Conservation (phyloP, 2,329 filamentous ascomycete species). For the Cyphellophora attinorum region DNA sequence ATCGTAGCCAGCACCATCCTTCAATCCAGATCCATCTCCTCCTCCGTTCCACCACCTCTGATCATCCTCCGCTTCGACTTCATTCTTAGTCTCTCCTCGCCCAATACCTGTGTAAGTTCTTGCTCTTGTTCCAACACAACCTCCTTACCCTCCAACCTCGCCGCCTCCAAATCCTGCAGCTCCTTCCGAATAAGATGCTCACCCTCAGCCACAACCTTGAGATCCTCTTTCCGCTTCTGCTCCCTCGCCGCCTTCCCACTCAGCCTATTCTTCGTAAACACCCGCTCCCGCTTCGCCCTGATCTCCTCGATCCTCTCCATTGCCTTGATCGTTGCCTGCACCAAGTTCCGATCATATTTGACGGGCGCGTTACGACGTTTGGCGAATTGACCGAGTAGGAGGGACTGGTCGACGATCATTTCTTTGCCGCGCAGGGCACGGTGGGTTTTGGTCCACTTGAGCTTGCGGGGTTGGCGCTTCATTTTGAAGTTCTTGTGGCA, state of each 20-base stretch:
- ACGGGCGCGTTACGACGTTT: conserved; percentile 88
- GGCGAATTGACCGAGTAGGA: conserved; percentile 63
- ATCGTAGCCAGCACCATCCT: neutral
- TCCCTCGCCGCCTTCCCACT: conserved; percentile 66
- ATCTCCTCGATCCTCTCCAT: conserved; percentile 90
- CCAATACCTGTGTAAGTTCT: conserved; percentile 26
- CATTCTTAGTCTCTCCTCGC: conserved; percentile 30
- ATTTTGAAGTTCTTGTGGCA: conserved; percentile 82
- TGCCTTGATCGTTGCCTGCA: conserved; percentile 76
- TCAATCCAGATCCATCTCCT: conserved; percentile 40
- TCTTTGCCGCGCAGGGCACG: conserved; percentile 74
- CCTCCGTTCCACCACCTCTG: conserved; percentile 34
- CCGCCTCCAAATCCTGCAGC: conserved; percentile 49
- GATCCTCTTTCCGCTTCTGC: conserved; percentile 65
- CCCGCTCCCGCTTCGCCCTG: conserved; percentile 69
- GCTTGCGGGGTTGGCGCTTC: conserved; percentile 94
- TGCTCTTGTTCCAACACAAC: conserved; percentile 20
- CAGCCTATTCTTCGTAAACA: conserved; percentile 92
- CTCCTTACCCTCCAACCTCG: conserved; percentile 26
- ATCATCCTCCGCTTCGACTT: conserved; percentile 35
- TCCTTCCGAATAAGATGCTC: conserved; percentile 79
- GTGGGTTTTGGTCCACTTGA: conserved; percentile 96
- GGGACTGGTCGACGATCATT: conserved; percentile 87
- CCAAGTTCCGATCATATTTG: conserved; percentile 89
- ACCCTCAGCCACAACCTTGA: conserved; percentile 84